Base-by-base conservation (phyloP, 2,329 filamentous ascomycete genomes). In the Cercospora brassicicola region DNA sequence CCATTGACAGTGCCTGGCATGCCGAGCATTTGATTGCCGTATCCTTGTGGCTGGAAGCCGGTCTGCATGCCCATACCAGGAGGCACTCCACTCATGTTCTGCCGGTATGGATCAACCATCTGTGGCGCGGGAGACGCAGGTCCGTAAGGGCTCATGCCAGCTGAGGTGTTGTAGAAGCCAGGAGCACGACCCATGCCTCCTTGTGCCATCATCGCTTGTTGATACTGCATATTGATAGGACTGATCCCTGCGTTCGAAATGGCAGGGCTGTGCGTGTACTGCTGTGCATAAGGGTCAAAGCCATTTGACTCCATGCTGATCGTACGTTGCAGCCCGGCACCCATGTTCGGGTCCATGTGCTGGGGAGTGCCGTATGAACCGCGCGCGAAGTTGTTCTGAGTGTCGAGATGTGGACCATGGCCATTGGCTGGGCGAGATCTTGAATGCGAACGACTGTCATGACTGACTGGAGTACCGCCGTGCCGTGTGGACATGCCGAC, bases 401-500 rank as follows among this genome's bases (percentile, higher is more conserved):
- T 76, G 48, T 79, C 76, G 7, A 79, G 71, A 42, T 78, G 75
- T 3, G 76, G 70, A 48, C 78, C 61, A 48, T 77, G 76, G 28
- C 76, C 77, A 60, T 79, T 80, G 18, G 69, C 63, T 15, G 71
- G 72, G 8, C 78, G 68, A 2, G 75, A 72, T 72, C 77, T 78
- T 1, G 78, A 79, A 18, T 68, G 76, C 4, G 79, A 79, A 23
- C 79, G 73, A 10, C 73, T 72, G 42, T 79, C 78, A n/a, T 76
- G 73, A 65, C 74, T 77, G 30, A 75, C 73, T 2, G 77, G 74
- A 45, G 81, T 79, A 39, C 78, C 77, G 62, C 81, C 81, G 48
- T 71, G 69, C 51, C 84, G 82, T 18, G 83, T 84, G 1, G 94
- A 96, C 42, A 99, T 83, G 68, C 94, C 94, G 73, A 99, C 95